Base-by-base conservation (phyloP, 257 asterid genomes). In the Salvia rosmarinus region DNA sequence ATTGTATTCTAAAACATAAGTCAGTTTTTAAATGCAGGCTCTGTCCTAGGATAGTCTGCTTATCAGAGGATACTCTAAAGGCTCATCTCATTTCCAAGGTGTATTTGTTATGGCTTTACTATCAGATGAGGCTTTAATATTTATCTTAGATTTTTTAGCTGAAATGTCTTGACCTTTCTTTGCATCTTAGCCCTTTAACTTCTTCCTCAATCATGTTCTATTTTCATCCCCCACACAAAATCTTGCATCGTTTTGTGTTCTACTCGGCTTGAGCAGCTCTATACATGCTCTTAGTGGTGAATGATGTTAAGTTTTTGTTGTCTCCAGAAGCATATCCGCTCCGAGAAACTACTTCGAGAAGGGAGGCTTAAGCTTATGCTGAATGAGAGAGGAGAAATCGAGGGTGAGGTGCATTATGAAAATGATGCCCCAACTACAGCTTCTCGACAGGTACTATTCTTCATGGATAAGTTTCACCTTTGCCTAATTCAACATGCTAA, bases 291-390 rank as follows among this genome's bases (percentile, higher is more conserved):
- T 21, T 46, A 16, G 42, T 62, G 61, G 50, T 25, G 43, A 57
- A 30, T 73, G 47, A 46, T 12, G 9, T 43, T 73, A 69, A 37
- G 63, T 61, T 44, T 9, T 17, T 66, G 61, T 55, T 54, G 10
- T 79, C 66, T 84, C 30, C 81, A 93, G 98, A 86, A 88, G 76
- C 98, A 93, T 78, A 88, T 95, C 50, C 96, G 98, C 64, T 93
- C 98, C 21, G 90, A 74, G 71, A 93, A 93, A 71, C 66, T 90
- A 81, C 85, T 75, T 60, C 82, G 42, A 73, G 98, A 93, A 80
- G 98, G 98, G 67, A 89, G 96, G 82, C 96, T 93, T 58, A 93
- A 89, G 85, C 82, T 85, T 78, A 85, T 87, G 88, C 92, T 93
- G 20, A 75, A 83, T 60, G 85, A 80, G 6, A 69, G 78, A 63